Evolutionary conservation across 352 stramenopile genomes (phyloP).

Genomic region (Pythium monospermum): DNA sequence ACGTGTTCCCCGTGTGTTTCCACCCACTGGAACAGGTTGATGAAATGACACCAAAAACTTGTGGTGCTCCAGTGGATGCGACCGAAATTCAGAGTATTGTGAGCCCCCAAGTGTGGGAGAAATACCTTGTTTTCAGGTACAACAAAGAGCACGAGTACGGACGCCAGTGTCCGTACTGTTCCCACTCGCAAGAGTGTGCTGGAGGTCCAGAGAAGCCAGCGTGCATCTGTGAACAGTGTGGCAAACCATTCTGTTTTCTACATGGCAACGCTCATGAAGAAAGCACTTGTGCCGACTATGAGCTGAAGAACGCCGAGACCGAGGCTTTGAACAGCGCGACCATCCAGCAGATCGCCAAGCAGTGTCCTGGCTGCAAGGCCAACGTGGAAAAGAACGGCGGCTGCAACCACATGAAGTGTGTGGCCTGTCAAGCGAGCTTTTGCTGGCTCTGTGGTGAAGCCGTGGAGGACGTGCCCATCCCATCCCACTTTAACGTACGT

Average conservation of each 20-base stretch:
- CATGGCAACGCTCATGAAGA: conserved; percentile 67
- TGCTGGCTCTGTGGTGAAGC: conserved; percentile 85
- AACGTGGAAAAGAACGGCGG: conserved; percentile 83
- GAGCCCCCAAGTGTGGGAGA: conserved; percentile 42
- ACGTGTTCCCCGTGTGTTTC: conserved; percentile 70
- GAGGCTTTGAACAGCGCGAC: conserved; percentile 70
- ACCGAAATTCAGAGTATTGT: conserved; percentile 41
- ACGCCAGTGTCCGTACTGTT: conserved; percentile 52
- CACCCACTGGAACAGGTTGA: too few species aligned
- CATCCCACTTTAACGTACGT: conserved; percentile 88
- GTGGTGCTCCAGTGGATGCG: conserved; percentile 29
- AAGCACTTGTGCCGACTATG: conserved; percentile 64
- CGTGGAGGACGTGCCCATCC: conserved; percentile 84
- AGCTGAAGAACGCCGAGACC: conserved; percentile 54
- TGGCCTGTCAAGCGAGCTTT: conserved; percentile 76
- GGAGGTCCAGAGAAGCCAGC: conserved; percentile 19
- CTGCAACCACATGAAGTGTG: conserved; percentile 90
- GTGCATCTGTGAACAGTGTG: conserved; percentile 37
- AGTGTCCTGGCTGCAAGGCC: conserved; percentile 80
- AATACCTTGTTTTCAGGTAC: conserved; percentile 83
- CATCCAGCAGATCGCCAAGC: conserved; percentile 74
- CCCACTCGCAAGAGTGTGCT: conserved; percentile 47
- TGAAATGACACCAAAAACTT: too few species aligned
- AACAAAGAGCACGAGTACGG: conserved; percentile 65
- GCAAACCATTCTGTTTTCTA: conserved; percentile 78